Evolutionary conservation across 768 basidiomycete species (phyloP), one percentile per base, ranked within the genome.

Genomic region (Heimioporus sp.): DNA sequence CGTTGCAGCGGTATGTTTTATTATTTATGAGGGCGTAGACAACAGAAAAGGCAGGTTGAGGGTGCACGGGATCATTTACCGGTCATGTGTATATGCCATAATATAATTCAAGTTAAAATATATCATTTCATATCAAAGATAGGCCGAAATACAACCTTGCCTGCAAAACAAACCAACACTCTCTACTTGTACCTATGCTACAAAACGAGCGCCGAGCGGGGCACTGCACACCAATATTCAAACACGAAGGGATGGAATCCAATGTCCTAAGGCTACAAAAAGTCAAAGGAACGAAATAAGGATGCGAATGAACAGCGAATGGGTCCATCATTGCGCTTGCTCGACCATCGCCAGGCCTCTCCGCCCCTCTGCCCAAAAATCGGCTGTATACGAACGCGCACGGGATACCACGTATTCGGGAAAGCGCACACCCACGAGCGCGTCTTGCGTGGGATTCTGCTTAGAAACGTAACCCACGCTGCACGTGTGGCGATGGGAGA

Each of bases 331-430:
- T 19, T 7, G 15, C 30, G 68, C 72, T 52, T 79, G 78, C 48
- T 71, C 72, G 28, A 76, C 71, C 37, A 76, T 70, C 1, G 75
- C 73, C 75, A 78, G 75, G 57, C 54, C 52, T 10, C 16, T 34
- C 17, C 28, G 5, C 11, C 15, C 35, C 13, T 19, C 15, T n/a
- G 12, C 21, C 32, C 20, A 46, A 36, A 42, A 2, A 10, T 45
- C 49, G 1, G 28, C 20, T 2, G 24, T 19, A n/a, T 41, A 36
- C 3, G 40, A 42, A 24, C 46, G 37, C 11, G 38, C 43, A 1
- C 63, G 54, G 12, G 46, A 15, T 2, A 46, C 43, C 3, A 46
- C 41, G 6, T 32, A 44, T 16, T 50, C 49, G 17, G 20, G 15
- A 24, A 49, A 19, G 34, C 57, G 51, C 21, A 39, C 9, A 11